These are phyloP conservation scores for Multifurca ochricompacta DNA, from an alignment of 768 basidiomycete genomes.

Conservation along the genomic window DNA sequence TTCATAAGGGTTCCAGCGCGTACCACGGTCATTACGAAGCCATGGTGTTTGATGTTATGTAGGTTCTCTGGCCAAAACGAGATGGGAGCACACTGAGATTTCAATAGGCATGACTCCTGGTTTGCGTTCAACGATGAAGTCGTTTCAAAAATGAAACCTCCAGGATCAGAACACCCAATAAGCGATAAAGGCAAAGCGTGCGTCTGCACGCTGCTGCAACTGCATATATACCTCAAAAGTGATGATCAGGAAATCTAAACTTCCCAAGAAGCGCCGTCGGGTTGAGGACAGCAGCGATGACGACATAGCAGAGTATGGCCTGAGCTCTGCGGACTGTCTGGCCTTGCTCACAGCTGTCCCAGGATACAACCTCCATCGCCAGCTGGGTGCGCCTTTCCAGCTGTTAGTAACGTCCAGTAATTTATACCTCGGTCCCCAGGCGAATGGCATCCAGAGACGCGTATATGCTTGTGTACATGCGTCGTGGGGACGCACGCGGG, in stretches of 20 bases:
- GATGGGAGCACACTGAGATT: neutral
- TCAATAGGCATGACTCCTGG: slow-evolving; percentile 60
- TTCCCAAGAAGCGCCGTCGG: slow-evolving; percentile 41
- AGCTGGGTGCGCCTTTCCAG: neutral
- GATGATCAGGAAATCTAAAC: slow-evolving; percentile 10
- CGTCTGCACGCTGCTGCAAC: neutral
- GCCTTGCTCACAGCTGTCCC: neutral
- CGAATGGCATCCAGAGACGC: slow-evolving; percentile 74
- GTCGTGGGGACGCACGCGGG: slow-evolving; percentile 20
- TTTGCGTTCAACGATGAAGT: slow-evolving; percentile 89
- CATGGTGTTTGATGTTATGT: slow-evolving; percentile 70
- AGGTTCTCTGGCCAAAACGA: slow-evolving; percentile 24
- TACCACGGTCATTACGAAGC: slow-evolving; percentile 89
- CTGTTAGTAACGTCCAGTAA: neutral
- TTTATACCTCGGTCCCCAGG: slow-evolving; percentile 1
- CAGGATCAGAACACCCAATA: slow-evolving; percentile 37
- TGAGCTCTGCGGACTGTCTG: neutral
- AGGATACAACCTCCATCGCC: slow-evolving; percentile 13
- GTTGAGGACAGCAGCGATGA: slow-evolving; percentile 53
- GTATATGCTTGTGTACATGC: slow-evolving; percentile 90
- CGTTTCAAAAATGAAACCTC: slow-evolving; percentile 54
- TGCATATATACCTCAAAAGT: neutral
- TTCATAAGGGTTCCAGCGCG: slow-evolving; percentile 90
- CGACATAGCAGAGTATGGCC: slow-evolving; percentile 20
- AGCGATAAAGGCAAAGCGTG: slow-evolving; percentile 23